Evolutionary conservation across 257 asterid species (phyloP), one percentile per base, ranked within the genome.

Genomic region (Nicotiana noctiflora): DNA sequence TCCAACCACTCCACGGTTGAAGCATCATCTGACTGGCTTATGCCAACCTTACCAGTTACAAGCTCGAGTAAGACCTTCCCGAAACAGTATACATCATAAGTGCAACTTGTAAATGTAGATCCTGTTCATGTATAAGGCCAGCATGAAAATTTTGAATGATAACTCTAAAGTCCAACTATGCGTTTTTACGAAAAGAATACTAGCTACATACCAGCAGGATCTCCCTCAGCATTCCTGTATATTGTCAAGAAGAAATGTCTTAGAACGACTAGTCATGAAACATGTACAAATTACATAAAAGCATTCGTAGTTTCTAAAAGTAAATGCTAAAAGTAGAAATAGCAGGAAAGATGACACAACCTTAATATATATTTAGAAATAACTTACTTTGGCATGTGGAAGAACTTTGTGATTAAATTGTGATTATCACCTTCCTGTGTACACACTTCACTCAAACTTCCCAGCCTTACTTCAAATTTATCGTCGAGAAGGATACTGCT

Each of bases 401-500:
- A 86, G 66, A 92, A 84, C 81, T 91, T 89, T 1, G 90, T 15
- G 46, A 90, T 84, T 83, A 83, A 67, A n/a, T 80, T 84, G 79
- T 85, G 86, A 77, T 53, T 81, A 61, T 82, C 85, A 6, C 81
- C 79, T 75, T 87, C 94, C 51, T 84, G 87, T 64, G 77, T 78
- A 65, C 91, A 87, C 32, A 87, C 91, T 25, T 89, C 84, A 44
- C 93, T 89, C 82, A 93, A 86, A 86, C 98, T 93, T 80, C 98
- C 97, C 4, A 93, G 87, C 76, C 97, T 76, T 67, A 93, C 97
- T 85, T 93, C 97, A 62, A 88, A 93, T 80, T 88, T 88, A 77
- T 91, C 94, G 21, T 91, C 96, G 6, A 93, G 94, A 84, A 93
- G 96, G 75, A 93, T 87, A 81, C 94, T 91, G 88, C 96, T 93